Conservation (phyloP, 2,329 filamentous ascomycete genomes). For the Emydomyces testavorans region DNA sequence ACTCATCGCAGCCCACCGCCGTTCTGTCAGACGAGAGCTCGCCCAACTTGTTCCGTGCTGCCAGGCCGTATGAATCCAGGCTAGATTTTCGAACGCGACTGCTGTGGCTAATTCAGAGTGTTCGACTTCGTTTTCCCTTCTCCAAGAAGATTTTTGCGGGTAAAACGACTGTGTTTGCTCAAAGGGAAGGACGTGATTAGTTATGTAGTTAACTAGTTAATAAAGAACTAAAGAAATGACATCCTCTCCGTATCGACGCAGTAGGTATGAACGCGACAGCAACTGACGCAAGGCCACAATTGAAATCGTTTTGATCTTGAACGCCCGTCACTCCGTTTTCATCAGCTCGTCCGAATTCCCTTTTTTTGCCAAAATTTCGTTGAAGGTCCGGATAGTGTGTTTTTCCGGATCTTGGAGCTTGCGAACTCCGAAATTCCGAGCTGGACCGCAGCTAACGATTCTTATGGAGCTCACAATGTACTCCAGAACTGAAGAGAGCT, state of each 20-base stretch:
- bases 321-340: neutral
- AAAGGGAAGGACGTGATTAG: neutral
- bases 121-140: neutral
- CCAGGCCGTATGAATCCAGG: neutral
- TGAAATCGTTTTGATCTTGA: neutral
- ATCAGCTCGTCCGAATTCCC: too few species aligned
- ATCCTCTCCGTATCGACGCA: neutral
- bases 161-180: slow-evolving; percentile 4
- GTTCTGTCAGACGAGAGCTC: slow-evolving; percentile 2
- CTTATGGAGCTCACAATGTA: neutral
- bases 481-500: too few species aligned
- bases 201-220: too few species aligned
- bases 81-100: neutral
- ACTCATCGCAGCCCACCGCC: slow-evolving; percentile 42
- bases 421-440: slow-evolving; percentile 2
- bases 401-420: slow-evolving; percentile 7
- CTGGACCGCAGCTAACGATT: neutral
- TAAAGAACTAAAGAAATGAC: neutral
- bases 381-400: slow-evolving; percentile 1
- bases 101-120: neutral
- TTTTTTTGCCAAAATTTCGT: slow-evolving; percentile 6
- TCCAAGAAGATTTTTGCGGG: neutral
- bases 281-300: neutral
- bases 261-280: slow-evolving; percentile 3
- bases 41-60: neutral